Base-by-base conservation (phyloP, 176 grass and related monocot genomes). In the Oryza glaberrima region DNA sequence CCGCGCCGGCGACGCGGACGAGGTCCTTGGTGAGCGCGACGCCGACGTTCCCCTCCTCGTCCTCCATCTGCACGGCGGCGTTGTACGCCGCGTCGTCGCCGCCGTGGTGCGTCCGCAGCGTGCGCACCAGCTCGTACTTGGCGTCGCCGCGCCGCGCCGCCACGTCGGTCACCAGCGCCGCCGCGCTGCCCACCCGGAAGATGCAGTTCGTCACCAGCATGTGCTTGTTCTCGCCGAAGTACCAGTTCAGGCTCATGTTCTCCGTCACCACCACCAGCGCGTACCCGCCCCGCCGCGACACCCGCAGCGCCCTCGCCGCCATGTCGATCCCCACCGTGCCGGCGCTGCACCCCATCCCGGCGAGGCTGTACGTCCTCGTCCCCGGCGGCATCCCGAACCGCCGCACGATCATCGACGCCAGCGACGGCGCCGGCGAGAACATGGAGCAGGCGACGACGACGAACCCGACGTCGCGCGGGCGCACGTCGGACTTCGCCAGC, bases 201-300 rank as follows among this genome's bases (percentile, higher is more conserved):
- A 97, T 97, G 90, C 90, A 94, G 90, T 97, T 97, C 65, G 95
- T 97, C 19, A 94, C 92, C 30, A 94, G 92, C 95, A 94, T 97
- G 84, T 94, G 92, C 84, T 93, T 94, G 88, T 97, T 91, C 49
- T 93, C 77, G 20, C 90, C 90, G 15, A 97, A 94, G 95, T 97
- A 97, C 92, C 95, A 94, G 88, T 97, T 97, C 12, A 89, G 86
- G 73, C 90, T 89, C 34, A 77, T 94, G 88, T 91, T 92, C 88
- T 97, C 92, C 13, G 92, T 97, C 38, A 97, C 86, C 73, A 94
- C 95, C 46, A 97, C 90, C 61, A 94, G 90, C 14, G 95, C 95
- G 83, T 94, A 92, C 25, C 77, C 36, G 71, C 61, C 11, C 30
- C 30, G 51, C 61, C n/a, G 72, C 34, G 36, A 38, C 36, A 32